A percentile compares a stretch with the other conserved stretches of the same genome.
Evolutionary conservation across 495 filamentous ascomycete genomes (phyloP).

Genomic region (Monascus purpureus): DNA sequence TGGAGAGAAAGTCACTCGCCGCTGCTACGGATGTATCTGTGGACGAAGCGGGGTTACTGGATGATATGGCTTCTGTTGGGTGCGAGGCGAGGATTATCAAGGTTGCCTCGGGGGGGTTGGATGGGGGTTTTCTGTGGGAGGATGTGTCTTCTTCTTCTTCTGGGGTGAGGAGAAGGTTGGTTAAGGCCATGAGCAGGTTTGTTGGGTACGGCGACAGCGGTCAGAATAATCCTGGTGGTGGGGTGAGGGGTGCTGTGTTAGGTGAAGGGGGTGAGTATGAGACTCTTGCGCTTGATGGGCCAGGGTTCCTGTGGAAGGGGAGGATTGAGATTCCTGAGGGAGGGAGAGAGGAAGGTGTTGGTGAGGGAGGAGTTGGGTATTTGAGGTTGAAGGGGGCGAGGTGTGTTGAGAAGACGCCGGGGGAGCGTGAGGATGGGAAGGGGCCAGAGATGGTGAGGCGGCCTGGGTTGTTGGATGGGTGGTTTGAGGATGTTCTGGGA

Average conservation of each 20-base stretch:
- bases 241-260: slow-evolving; percentile 51
- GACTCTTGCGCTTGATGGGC: slow-evolving; percentile 77
- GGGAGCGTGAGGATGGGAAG: slow-evolving; percentile 20
- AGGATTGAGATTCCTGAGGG: slow-evolving; percentile 50
- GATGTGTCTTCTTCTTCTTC: slow-evolving; percentile 46
- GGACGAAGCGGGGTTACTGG: slow-evolving; percentile 39
- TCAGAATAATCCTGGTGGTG: slow-evolving; percentile 38
- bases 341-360: slow-evolving; percentile 37
- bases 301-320: slow-evolving; percentile 51
- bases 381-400: slow-evolving; percentile 43
- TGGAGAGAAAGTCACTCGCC: slow-evolving; percentile 3
- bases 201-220: too few species aligned
- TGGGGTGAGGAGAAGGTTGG: slow-evolving; percentile 36
- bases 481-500: slow-evolving; percentile 21
- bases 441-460: slow-evolving; percentile 21
- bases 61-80: slow-evolving; percentile 65
- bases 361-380: slow-evolving; percentile 59
- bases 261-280: slow-evolving; percentile 97
- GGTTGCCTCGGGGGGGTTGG: slow-evolving; percentile 80
- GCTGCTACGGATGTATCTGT: slow-evolving; percentile 9
- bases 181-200: slow-evolving; percentile 55
- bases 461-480: slow-evolving; percentile 31
- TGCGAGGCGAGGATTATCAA: slow-evolving; percentile 85
- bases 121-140: slow-evolving; percentile 68
- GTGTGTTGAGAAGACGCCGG: slow-evolving; percentile 36